Evolutionary conservation across 2,329 filamentous ascomycete species (phyloP).

Genomic region (Aspergillus sp.): DNA sequence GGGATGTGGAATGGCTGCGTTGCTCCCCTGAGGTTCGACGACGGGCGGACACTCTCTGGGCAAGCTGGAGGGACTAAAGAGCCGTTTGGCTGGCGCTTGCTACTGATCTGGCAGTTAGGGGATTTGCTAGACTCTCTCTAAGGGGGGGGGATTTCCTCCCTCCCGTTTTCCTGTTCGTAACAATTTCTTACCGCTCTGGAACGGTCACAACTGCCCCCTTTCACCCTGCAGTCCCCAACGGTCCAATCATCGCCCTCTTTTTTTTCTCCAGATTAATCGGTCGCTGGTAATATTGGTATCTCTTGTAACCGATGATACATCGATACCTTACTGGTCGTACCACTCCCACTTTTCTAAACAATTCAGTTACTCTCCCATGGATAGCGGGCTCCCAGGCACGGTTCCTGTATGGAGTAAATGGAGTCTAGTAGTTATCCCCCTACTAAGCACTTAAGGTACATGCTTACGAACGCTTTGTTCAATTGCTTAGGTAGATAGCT

Average conservation of each 20-base stretch:
- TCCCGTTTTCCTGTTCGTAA: not conserved
- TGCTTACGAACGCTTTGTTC: no score
- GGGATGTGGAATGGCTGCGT: conserved; percentile 13
- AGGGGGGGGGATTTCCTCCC: conserved; percentile 26
- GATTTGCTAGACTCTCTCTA: conserved; percentile 1
- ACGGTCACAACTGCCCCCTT: conserved; percentile 24
- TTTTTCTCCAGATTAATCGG: conserved; percentile 22
- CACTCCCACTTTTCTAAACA: not conserved
- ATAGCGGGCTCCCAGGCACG: conserved; percentile 2
- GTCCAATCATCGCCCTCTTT: conserved; percentile 28
- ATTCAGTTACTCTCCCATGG: not conserved
- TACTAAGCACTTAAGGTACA: no score
- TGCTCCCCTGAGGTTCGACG: conserved; percentile 16
- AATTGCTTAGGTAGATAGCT: no score
- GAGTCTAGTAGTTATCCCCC: no score
- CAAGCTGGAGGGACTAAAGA: conserved; percentile 12
- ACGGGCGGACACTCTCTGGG: not conserved
- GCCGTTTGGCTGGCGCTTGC: conserved; percentile 12
- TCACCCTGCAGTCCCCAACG: conserved; percentile 18
- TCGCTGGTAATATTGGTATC: conserved; percentile 3
- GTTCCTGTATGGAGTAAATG: not conserved
- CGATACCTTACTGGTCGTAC: not conserved
- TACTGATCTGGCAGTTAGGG: conserved; percentile 21
- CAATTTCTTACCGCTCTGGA: no score
- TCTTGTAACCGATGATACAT: not conserved